Conservation (phyloP, 306 rosid genomes). For the Cercis canadensis region DNA sequence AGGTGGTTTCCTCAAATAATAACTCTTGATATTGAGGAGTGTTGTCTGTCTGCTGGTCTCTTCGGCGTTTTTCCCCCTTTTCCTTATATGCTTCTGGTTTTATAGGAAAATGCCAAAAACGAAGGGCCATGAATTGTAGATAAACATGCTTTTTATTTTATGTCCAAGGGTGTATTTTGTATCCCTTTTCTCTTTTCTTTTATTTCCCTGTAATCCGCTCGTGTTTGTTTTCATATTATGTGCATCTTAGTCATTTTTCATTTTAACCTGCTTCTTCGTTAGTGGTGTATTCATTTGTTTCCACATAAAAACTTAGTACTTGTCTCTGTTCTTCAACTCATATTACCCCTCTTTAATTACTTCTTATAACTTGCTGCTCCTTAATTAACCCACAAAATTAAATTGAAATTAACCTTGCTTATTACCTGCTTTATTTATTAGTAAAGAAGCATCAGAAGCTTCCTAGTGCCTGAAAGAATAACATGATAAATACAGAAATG, state of each 20-base stretch:
- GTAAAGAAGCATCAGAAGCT: too few relatives aligned
- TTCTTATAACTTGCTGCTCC: too few relatives aligned
- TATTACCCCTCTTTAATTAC: background rate
- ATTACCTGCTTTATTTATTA: background rate
- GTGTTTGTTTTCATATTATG: slow-evolving; percentile 31
- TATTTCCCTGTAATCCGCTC: slow-evolving; percentile 40
- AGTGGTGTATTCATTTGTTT: slow-evolving; percentile 35
- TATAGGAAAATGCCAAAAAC: slow-evolving; percentile 29
- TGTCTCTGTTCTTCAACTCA: slow-evolving; percentile 23
- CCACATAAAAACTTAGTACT: slow-evolving; percentile 9
- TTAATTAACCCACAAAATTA: too few relatives aligned
- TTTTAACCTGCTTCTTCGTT: slow-evolving; percentile 16
- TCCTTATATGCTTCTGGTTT: background rate
- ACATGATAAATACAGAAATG: too few relatives aligned
- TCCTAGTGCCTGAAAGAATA: too few relatives aligned
- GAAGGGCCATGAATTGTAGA: slow-evolving; percentile 61
- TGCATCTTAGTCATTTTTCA: slow-evolving; percentile 35
- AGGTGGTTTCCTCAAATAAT: slow-evolving; percentile 38
- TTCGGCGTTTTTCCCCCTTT: slow-evolving; percentile 14
- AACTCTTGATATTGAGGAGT: slow-evolving; percentile 47
- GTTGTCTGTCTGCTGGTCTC: slow-evolving; percentile 41
- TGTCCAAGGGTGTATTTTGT: slow-evolving; percentile 57
- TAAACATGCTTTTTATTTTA: slow-evolving; percentile 43
- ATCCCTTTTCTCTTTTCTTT: slow-evolving; percentile 27
- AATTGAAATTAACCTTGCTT: background rate